These are phyloP conservation scores for Ustilago trichophora DNA, from an alignment of 1,284 basidiomycete genomes.

Conservation along the genomic window DNA sequence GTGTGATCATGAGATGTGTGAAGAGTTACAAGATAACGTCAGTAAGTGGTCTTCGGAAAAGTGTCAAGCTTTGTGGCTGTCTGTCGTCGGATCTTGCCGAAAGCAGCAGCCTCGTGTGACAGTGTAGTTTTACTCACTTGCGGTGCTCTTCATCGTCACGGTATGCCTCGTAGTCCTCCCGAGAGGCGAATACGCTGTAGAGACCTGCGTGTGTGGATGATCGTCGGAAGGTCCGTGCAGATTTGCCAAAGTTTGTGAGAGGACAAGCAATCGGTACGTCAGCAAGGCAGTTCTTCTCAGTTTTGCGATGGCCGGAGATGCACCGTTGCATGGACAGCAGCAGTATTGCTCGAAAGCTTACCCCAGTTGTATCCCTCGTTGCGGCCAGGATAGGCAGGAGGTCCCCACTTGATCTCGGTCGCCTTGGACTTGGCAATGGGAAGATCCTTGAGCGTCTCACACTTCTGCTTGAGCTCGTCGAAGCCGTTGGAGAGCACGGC, in stretches of 20 bases:
- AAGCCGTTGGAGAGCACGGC: constrained; percentile 55
- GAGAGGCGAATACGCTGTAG: constrained; percentile 50
- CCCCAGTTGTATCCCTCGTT: constrained; percentile 59
- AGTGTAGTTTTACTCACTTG: constrained; percentile 50
- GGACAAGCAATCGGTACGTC: neutral
- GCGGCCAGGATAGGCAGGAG: constrained; percentile 51
- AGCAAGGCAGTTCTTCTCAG: neutral
- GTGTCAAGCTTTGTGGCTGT: too few relatives aligned
- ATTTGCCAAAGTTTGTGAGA: neutral
- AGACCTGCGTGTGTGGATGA: constrained; percentile 26
- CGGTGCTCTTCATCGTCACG: constrained; percentile 58
- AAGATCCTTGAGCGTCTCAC: constrained; percentile 51
- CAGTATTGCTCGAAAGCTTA: too few relatives aligned
- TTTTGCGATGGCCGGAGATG: neutral
- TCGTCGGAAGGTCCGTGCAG: constrained; percentile 1
- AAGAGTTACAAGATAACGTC: constrained; percentile 1
- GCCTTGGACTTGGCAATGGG: constrained; percentile 47
- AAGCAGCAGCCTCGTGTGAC: too few relatives aligned
- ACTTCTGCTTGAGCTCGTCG: constrained; percentile 57
- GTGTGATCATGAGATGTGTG: neutral
- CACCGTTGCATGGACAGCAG: constrained; percentile 7
- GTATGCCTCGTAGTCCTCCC: constrained; percentile 54
- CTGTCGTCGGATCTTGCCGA: too few relatives aligned
- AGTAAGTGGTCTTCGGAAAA: constrained; percentile 1
- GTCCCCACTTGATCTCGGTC: constrained; percentile 54